Evolutionary conservation across 176 grass and related monocot species (phyloP), one percentile per base, ranked within the genome.

Genomic region (Carex parvula): DNA sequence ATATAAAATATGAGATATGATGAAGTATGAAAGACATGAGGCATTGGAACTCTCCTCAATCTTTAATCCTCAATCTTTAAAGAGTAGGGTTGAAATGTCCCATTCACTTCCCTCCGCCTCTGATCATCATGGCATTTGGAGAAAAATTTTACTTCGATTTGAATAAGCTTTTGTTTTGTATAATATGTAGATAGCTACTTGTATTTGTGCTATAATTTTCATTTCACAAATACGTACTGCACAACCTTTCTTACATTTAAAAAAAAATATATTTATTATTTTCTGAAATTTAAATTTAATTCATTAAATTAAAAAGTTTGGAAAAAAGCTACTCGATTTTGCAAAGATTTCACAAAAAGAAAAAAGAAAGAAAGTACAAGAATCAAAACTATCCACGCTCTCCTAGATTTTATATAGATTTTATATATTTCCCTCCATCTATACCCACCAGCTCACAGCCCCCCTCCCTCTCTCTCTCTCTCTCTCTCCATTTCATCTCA

Each of bases 401-500:
- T 64, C 15, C 60, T 55, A 0, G 77, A 61, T 75, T 77, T 77
- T 76, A 76, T 77, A 77, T 55, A 0, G 77, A 61, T 75, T 77
- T 77, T 76, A 76, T 77, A 77, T 81, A 81, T 64, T 64, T 81
- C 58, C 79, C 79, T 81, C 79, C 79, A 81, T 64, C 58, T 22
- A 46, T 64, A 48, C 69, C 24, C 37, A 82, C 84, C 68, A 84
- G 61, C 84, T 86, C 39, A 85, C 86, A 46, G 59, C 13, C 3
- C 64, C 60, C 54, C 71, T 60, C 60, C 60, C 59, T 7, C 64
- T 8, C 61, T 39, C 22, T 11, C 59, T 60, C 10, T n/a, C 16
- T 39, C 67, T 6, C 21, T 2, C 7, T 56, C 16, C 53, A 57
- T 65, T 11, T 55, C 57, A 62, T 72, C 83, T 55, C 57, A 62